Percentiles rank a stretch among this genome's conserved stretches.
These are phyloP conservation scores for Ailanthus altissimus DNA, from an alignment of 345 rosid species.

Conservation along the genomic window DNA sequence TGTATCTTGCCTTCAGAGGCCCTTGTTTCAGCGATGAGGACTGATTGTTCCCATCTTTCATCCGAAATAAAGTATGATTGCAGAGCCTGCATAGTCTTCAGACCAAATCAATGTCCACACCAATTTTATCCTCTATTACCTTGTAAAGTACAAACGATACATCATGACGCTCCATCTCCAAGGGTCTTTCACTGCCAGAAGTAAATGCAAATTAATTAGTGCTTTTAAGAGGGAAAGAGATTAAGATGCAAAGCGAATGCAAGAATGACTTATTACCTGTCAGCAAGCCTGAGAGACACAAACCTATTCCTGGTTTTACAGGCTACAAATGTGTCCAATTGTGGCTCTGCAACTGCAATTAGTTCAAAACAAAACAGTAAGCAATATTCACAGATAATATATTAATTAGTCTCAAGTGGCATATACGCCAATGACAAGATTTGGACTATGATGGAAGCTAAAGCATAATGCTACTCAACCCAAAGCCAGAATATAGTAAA, in stretches of 20 bases:
- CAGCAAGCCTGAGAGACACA: constrained; percentile 47
- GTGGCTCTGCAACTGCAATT: constrained; percentile 60
- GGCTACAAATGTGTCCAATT: constrained; percentile 64
- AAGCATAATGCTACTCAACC: background rate
- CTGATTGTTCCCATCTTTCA: background rate
- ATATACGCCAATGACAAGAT: background rate
- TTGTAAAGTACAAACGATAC: constrained; percentile 31
- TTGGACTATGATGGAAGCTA: background rate
- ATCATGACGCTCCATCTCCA: constrained; percentile 36
- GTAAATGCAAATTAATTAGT: background rate
- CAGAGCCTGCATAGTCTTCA: constrained; percentile 5
- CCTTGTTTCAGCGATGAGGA: background rate
- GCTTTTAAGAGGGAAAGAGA: background rate
- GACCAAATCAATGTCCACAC: constrained; percentile 31
- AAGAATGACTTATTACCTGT: constrained; percentile 23
- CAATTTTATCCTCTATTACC: constrained; percentile 27
- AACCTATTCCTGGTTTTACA: constrained; percentile 51
- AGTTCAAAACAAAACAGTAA: background rate
- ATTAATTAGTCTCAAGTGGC: background rate
- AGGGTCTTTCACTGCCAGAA: constrained; percentile 36
- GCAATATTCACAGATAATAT: background rate
- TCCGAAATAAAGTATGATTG: too few species aligned
- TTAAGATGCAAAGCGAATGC: background rate
- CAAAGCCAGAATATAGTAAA: too few species aligned
- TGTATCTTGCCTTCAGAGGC: too few species aligned